A percentile compares a stretch with the other conserved stretches of the same genome.
Conservation (phyloP, 495 filamentous ascomycete species). For the Podospora tetraspora region DNA sequence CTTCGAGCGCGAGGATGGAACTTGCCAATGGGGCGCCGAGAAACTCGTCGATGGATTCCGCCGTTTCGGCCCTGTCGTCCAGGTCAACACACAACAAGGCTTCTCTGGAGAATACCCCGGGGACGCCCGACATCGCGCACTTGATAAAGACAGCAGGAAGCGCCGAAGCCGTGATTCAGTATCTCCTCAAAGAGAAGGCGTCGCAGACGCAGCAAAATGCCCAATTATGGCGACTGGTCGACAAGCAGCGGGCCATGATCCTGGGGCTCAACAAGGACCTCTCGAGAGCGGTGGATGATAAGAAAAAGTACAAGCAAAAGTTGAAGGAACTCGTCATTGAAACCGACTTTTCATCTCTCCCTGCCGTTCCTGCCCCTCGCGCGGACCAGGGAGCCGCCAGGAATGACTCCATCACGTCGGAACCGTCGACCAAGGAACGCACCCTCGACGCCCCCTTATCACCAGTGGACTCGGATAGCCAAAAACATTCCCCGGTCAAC, state of each 20-base stretch:
- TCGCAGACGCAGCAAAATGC: conserved; percentile 81
- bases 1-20: conserved; percentile 25
- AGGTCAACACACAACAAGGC: conserved; percentile 56
- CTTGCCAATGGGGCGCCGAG: conserved; percentile 48
- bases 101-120: conserved; percentile 51
- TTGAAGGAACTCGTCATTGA: conserved; percentile 63
- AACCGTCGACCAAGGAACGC: conserved; percentile 27
- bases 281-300: conserved; percentile 86
- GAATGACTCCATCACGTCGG: conserved; percentile 7
- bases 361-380: conserved; percentile 11
- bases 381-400: conserved; percentile 5
- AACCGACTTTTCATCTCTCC: conserved; percentile 23
- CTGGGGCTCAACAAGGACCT: conserved; percentile 92
- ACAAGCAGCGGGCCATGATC: conserved; percentile 93
- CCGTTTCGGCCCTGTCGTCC: conserved; percentile 81
- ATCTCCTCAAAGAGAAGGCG: conserved; percentile 86
- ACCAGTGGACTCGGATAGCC: conserved; percentile 41
- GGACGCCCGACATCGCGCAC: conserved; percentile 60
- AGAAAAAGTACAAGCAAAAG: conserved; percentile 88
- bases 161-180: conserved; percentile 80
- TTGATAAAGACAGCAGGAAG: conserved; percentile 81
- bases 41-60: conserved; percentile 92
- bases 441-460: conserved; percentile 36
- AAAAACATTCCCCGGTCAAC: conserved; percentile 48
- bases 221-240: conserved; percentile 90